Base-by-base conservation (phyloP, 2,329 filamentous ascomycete species). In the Phaeoacremonium minimum region DNA sequence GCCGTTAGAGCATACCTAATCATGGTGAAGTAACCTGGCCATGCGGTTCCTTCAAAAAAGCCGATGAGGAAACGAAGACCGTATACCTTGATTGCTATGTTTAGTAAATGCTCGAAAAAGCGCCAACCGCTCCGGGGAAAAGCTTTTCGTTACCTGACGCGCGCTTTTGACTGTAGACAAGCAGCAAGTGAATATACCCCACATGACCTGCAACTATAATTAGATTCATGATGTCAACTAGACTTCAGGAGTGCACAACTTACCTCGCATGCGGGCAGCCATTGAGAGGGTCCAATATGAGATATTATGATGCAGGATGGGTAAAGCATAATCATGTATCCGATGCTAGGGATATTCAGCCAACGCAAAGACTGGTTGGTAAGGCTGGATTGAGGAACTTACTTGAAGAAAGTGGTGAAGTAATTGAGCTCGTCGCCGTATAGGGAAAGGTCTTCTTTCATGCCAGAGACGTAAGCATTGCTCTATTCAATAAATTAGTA, bases 401-500 rank as follows among this genome's bases (percentile, higher is more conserved):
- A 39, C 37, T 39, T 39, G 32, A 39, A 39, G 16, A 30, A 39
- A 4, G 37, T 39, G n/a, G 37, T 39, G 11, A 39, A 39, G 17
- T 39, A 39, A n/a, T 39, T 39, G 14, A 39, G 20, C 14, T 39
- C 37, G 18, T 39, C 35, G 2, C 37, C 37, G 17, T 35, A 35
- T 3, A 39, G 18, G 6, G 28, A 22, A 12, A 39, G 30, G 13
- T 39, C 37, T 29, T 39, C 37, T 28, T 39, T 28, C 33, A 39
- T 35, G 6, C 37, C 37, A 11, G 37, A 39, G 11, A 39, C 37
- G 11, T 39, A 39, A 7, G 37, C 37, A 15, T 39, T 39, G 32
- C 29, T 39, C 35, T 37, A 12, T 14, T 3, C n/a, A n/a, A n/a
- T n/a, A n/a, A n/a, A n/a, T n/a, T n/a, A n/a, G n/a, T n/a, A n/a